These are phyloP conservation scores for Obelidium mucronatum DNA, from an alignment of 192 early-diverging fungal genomes.

Conservation along the genomic window DNA sequence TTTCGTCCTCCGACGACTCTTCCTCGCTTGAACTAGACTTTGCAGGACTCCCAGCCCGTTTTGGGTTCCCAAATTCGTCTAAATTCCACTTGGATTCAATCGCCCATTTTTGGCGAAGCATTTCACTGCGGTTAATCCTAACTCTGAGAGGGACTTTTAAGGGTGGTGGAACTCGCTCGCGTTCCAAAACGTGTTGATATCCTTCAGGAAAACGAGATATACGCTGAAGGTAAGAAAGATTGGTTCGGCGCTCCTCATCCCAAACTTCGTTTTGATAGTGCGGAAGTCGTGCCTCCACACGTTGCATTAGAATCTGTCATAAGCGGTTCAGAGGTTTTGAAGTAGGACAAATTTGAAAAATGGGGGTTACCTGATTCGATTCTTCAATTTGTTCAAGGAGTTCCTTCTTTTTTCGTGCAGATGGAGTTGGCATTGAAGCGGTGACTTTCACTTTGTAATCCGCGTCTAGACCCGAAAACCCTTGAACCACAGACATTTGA, in stretches of 20 bases:
- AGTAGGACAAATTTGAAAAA: not conserved
- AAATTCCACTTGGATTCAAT: slow-evolving; percentile 11
- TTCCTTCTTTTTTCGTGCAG: slow-evolving; percentile 34
- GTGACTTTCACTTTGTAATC: slow-evolving; percentile 34
- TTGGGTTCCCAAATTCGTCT: slow-evolving; percentile 22
- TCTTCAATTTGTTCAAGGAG: slow-evolving; percentile 45
- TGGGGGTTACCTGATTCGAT: slow-evolving; percentile 52
- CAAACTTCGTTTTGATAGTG: slow-evolving; percentile 51
- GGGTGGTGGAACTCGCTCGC: slow-evolving; percentile 42
- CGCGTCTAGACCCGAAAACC: slow-evolving; percentile 45
- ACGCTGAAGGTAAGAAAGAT: slow-evolving; percentile 49
- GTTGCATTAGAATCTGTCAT: slow-evolving; percentile 43
- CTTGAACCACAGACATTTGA: slow-evolving; percentile 42
- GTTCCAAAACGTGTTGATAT: slow-evolving; percentile 41
- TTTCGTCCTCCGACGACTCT: not conserved
- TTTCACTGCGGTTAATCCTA: slow-evolving; percentile 26
- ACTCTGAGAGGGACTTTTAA: slow-evolving; percentile 26
- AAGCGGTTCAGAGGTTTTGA: not conserved
- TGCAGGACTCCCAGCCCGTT: slow-evolving; percentile 1
- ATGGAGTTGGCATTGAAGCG: slow-evolving; percentile 41
- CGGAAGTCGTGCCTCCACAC: slow-evolving; percentile 43
- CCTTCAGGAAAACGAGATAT: slow-evolving; percentile 51
- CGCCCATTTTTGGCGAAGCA: slow-evolving; percentile 24
- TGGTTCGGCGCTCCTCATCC: slow-evolving; percentile 51
- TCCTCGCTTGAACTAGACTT: slow-evolving; percentile 17